phyloP scores from a whole-genome alignment of 768 basidiomycete genomes.

The Daedaleopsis nitida region DNA sequence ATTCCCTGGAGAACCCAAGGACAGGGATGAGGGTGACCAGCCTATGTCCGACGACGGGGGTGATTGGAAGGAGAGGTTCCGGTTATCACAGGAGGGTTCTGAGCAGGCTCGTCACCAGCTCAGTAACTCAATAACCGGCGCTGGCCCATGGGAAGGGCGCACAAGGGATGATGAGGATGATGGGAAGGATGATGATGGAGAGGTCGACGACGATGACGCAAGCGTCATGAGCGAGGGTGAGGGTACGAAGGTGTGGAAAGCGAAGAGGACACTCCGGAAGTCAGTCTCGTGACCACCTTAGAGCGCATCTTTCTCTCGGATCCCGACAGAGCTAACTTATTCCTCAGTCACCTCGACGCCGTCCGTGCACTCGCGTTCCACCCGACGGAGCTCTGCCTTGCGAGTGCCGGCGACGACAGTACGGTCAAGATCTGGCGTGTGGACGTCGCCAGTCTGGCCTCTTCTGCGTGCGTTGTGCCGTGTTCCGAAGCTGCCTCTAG shows the following conservation, averaged over 20 bases:
- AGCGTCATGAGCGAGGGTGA: slow-evolving; percentile 66
- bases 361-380: slow-evolving; percentile 92
- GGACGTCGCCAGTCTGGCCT: slow-evolving; percentile 73
- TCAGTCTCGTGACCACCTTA: slow-evolving; percentile 44
- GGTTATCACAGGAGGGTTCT: slow-evolving; percentile 62
- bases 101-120: slow-evolving; percentile 47
- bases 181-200: slow-evolving; percentile 66
- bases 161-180: slow-evolving; percentile 64
- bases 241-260: slow-evolving; percentile 77
- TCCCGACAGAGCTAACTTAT: slow-evolving; percentile 17
- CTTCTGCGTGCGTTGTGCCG: slow-evolving; percentile 64
- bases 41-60: slow-evolving; percentile 81
- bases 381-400: slow-evolving; percentile 80
- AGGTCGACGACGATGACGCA: slow-evolving; percentile 65
- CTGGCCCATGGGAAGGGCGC: slow-evolving; percentile 54
- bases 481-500: slow-evolving; percentile 8
- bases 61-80: slow-evolving; percentile 83
- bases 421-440: slow-evolving; percentile 96
- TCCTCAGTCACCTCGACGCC: slow-evolving; percentile 83
- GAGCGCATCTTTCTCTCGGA: slow-evolving; percentile 2
- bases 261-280: slow-evolving; percentile 87
- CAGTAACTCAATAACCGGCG: slow-evolving; percentile 34
- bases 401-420: slow-evolving; percentile 94
- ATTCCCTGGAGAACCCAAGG: slow-evolving; percentile 43
- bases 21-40: slow-evolving; percentile 51